A percentile compares a stretch with the other conserved stretches of the same genome.
Conservation (phyloP, 495 filamentous ascomycete species). For the Polyplosphaeria fusca region DNA sequence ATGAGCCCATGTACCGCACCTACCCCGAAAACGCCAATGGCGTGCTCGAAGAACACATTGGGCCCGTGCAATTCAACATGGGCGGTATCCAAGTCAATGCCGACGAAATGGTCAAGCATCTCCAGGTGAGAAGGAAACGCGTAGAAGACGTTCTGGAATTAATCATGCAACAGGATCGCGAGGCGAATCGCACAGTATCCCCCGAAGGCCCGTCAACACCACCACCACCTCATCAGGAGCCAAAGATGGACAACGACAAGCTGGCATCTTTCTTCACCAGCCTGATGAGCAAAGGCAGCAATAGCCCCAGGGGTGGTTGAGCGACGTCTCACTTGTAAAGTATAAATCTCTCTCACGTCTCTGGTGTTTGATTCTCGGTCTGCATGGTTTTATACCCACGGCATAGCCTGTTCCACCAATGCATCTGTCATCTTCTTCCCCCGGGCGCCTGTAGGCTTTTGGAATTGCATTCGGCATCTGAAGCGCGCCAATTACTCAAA, state of each 20-base stretch:
- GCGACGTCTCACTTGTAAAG: not conserved
- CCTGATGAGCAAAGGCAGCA: conserved; percentile 53
- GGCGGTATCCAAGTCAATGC: conserved; percentile 96
- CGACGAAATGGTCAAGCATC: conserved; percentile 86
- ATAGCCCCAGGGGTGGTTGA: conserved; percentile 16
- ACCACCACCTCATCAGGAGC: conserved; percentile 44
- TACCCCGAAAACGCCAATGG: conserved; percentile 25
- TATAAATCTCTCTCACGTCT: not conserved
- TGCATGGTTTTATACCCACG: conserved; percentile 29
- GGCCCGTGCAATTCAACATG: conserved; percentile 95
- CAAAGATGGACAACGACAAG: conserved; percentile 64
- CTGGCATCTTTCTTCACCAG: conserved; percentile 66
- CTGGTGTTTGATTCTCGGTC: conserved; percentile 1
- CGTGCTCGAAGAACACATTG: conserved; percentile 61
- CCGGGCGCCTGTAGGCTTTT: too few species aligned
- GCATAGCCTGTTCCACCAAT: conserved; percentile 11
- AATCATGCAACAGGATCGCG: conserved; percentile 50
- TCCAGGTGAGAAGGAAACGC: conserved; percentile 58
- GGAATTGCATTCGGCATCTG: too few species aligned
- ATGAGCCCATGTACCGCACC: conserved; percentile 15
- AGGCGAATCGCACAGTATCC: conserved; percentile 53
- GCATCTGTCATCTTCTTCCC: too few species aligned
- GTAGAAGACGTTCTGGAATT: conserved; percentile 6
- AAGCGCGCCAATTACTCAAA: too few species aligned
- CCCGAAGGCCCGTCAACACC: conserved; percentile 26